A percentile compares a stretch with the other conserved stretches of the same genome.
Evolutionary conservation across 192 early-diverging fungal species (phyloP).

Genomic region (Coemansia sp.): DNA sequence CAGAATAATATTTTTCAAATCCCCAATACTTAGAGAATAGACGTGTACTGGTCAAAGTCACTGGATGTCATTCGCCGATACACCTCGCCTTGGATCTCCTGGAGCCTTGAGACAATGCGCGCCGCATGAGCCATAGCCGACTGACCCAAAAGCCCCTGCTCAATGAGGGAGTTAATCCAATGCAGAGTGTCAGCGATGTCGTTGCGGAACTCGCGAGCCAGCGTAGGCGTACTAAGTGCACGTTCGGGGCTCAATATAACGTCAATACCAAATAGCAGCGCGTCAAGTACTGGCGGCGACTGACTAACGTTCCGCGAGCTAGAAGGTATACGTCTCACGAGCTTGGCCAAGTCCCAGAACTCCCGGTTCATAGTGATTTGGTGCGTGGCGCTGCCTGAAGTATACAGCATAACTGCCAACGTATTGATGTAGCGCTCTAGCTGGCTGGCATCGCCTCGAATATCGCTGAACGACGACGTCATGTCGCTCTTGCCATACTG

Average conservation of each 20-base stretch:
- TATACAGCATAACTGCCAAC: constrained; percentile 39
- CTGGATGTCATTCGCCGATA: constrained; percentile 9
- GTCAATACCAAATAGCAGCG: constrained; percentile 47
- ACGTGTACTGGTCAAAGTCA: constrained; percentile 19
- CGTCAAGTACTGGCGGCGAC: constrained; percentile 38
- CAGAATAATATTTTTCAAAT: constrained; percentile 20
- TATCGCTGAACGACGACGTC: constrained; percentile 17
- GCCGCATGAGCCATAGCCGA: constrained; percentile 28
- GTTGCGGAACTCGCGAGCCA: constrained; percentile 39
- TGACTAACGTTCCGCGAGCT: constrained; percentile 6
- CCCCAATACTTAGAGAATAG: constrained; percentile 9
- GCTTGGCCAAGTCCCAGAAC: constrained; percentile 35
- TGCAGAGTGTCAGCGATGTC: constrained; percentile 30
- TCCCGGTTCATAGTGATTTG: constrained; percentile 45
- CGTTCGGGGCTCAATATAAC: constrained; percentile 36
- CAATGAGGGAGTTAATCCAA: constrained; percentile 30
- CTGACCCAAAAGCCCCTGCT: constrained; percentile 1
- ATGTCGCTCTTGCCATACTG: constrained; percentile 47
- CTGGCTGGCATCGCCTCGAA: constrained; percentile 27
- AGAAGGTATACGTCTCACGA: constrained; percentile 18
- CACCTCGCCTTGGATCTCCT: constrained; percentile 36
- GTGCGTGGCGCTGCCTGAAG: constrained; percentile 27
- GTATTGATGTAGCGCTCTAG: constrained; percentile 42
- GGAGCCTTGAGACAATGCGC: constrained; percentile 26
- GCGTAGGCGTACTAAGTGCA: constrained; percentile 27